Percentiles rank a stretch among this genome's conserved stretches.
Conservation (phyloP, 2,329 filamentous ascomycete species). For the Fusarium nurragi region DNA sequence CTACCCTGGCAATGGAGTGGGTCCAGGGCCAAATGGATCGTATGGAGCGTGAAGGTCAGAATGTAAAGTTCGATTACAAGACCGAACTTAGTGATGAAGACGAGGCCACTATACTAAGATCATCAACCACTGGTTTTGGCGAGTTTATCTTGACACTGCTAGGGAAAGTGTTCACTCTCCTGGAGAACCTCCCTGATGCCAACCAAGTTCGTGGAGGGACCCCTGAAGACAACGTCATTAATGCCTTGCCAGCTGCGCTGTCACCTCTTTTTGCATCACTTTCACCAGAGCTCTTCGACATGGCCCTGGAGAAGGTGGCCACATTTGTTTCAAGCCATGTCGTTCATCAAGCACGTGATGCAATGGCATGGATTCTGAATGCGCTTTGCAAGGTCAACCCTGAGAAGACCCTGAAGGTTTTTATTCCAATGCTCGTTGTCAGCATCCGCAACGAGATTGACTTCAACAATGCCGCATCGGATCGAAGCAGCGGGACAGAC, state of each 20-base stretch:
- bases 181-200: conserved; percentile 94
- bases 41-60: conserved; percentile 87
- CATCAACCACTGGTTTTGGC: conserved; percentile 91
- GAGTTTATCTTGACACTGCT: conserved; percentile 93
- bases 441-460: conserved; percentile 97
- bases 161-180: conserved; percentile 91
- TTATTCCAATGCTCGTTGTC: conserved; percentile 88
- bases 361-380: conserved; percentile 98
- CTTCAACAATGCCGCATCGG: conserved; percentile 94
- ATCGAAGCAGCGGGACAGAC: conserved; percentile 91
- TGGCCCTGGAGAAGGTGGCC: conserved; percentile 89
- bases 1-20: conserved; percentile 87
- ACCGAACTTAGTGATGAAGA: conserved; percentile 84
- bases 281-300: conserved; percentile 92
- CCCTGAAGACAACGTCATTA: conserved; percentile 96
- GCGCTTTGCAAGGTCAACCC: conserved; percentile 95
- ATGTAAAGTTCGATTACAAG: conserved; percentile 86
- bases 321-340: conserved; percentile 93
- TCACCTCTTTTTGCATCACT: conserved; percentile 89
- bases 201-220: conserved; percentile 88
- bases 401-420: conserved; percentile 88
- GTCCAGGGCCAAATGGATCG: conserved; percentile 93
- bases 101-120: conserved; percentile 87
- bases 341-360: conserved; percentile 94
- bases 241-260: conserved; percentile 90